Evolutionary conservation across 2,329 filamentous ascomycete genomes (phyloP).

Genomic region (Clonostachys solani): DNA sequence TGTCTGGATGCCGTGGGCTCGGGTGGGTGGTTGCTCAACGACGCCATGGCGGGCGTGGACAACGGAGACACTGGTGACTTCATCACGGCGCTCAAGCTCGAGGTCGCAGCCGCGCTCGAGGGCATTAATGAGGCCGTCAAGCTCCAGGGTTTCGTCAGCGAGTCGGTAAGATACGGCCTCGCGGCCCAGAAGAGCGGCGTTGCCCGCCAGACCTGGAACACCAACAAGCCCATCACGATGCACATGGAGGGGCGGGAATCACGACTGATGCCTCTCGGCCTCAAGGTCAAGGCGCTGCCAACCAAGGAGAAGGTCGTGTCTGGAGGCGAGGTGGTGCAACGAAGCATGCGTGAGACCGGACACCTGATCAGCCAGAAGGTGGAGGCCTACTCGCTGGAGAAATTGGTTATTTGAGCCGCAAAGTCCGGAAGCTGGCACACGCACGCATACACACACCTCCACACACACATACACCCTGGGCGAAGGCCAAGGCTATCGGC

Average conservation of each 20-base stretch:
- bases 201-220: constrained; percentile 18
- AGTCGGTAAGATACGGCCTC: constrained; percentile 59
- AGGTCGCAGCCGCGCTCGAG: constrained; percentile 68
- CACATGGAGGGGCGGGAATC: constrained; percentile 37
- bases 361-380: constrained; percentile 76
- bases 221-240: constrained; percentile 36
- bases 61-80: constrained; percentile 57
- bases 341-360: constrained; percentile 70
- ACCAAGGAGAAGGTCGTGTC: constrained; percentile 56
- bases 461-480: too few species aligned
- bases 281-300: constrained; percentile 54
- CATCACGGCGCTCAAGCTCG: constrained; percentile 59
- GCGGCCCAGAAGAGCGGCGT: constrained; percentile 24
- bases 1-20: constrained; percentile 74
- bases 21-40: constrained; percentile 68
- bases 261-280: constrained; percentile 65
- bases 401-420: constrained; percentile 55
- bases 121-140: constrained; percentile 66
- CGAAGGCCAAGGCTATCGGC: too few species aligned
- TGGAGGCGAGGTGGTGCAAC: constrained; percentile 65
- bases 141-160: constrained; percentile 59
- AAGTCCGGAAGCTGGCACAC: too few species aligned
- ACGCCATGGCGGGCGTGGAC: constrained; percentile 35
- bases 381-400: constrained; percentile 79
- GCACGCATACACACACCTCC: too few species aligned